Evolutionary conservation across 1,284 basidiomycete genomes (phyloP), one percentile per base, ranked within the genome.

Genomic region (Tilletia indica): DNA sequence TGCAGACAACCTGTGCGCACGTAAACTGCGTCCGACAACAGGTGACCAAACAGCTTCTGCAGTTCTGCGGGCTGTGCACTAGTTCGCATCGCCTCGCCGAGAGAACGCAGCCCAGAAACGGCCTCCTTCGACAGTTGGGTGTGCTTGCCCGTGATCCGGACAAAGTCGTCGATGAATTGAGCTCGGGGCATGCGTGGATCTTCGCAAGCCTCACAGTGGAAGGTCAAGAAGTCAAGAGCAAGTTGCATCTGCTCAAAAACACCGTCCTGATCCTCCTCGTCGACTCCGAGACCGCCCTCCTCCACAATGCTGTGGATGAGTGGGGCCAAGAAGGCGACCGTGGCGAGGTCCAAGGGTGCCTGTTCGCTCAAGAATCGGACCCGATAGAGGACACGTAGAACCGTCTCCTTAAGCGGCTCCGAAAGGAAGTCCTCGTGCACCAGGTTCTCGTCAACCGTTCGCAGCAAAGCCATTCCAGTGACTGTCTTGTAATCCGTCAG

Each of bases 1-100:
- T 97, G 94, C n/a, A 99, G 86, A 80, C 92, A 93, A 4, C 94
- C 91, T 77, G 92, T 92, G 49, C 96, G 89, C 4, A 93, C 93
- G 81, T 94, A 92, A 0, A 91, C 91, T 80, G 99, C 97, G 77
- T 94, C 92, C n/a, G 89, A 87, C 12, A 99, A 87, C 0, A 90
- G 91, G 12, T 93, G 93, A 12, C 85, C 85, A 34, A 98, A 86
- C 63, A 99, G 86, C 71, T 76, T 77, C 51, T 78, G 71, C 2
- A 90, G 88, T 83, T 97, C 94, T 16, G 87, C 87, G 0, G 82
- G 80, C 0, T 89, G 88, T 0, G 91, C 90, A 39, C 88, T 91
- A 14, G 87, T 86, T 73, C 90, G 88, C 71, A 97, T 91, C 0
- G 93, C 90, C 82, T 93, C 91, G 16, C 93, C 93, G 11, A 97